Conservation (phyloP, 106 monocot species). For the Dactylorhiza incarnata region DNA sequence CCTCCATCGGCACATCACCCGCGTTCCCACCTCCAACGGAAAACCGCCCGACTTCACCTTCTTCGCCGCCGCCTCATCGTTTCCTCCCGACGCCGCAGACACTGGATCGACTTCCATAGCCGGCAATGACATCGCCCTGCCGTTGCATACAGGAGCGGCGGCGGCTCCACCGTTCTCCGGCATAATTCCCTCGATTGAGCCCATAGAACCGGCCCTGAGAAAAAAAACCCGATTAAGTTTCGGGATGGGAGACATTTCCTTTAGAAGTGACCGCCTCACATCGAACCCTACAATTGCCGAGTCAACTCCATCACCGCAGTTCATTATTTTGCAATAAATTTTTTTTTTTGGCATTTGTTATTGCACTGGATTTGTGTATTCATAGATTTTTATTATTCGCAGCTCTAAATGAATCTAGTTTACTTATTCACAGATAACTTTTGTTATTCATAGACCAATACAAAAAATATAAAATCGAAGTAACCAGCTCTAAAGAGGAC, state of each 20-base stretch:
- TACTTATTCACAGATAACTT: too few species aligned
- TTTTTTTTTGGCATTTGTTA: too few species aligned
- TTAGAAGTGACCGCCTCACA: not conserved
- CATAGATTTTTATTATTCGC: too few species aligned
- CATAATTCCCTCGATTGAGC: constrained; percentile 53
- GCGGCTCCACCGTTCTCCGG: constrained; percentile 34
- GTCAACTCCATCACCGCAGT: too few species aligned
- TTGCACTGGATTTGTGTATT: too few species aligned
- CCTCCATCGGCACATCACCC: constrained; percentile 89
- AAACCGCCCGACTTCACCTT: constrained; percentile 18
- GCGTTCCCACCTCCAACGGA: constrained; percentile 83
- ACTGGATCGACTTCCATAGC: not conserved
- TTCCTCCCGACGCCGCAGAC: not conserved
- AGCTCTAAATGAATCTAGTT: too few species aligned
- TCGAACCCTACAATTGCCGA: too few species aligned
- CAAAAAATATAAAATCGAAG: too few species aligned
- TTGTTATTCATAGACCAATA: too few species aligned
- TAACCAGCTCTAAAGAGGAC: too few species aligned
- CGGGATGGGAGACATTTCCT: too few species aligned
- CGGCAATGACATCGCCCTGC: not conserved
- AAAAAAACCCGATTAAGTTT: not conserved
- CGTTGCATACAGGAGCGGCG: constrained; percentile 13
- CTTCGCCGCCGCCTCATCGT: constrained; percentile 19
- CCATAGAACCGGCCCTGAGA: constrained; percentile 25
- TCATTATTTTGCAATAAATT: too few species aligned